Conservation (phyloP, 768 basidiomycete genomes). For the Tylopilus vinaceipallidus region DNA sequence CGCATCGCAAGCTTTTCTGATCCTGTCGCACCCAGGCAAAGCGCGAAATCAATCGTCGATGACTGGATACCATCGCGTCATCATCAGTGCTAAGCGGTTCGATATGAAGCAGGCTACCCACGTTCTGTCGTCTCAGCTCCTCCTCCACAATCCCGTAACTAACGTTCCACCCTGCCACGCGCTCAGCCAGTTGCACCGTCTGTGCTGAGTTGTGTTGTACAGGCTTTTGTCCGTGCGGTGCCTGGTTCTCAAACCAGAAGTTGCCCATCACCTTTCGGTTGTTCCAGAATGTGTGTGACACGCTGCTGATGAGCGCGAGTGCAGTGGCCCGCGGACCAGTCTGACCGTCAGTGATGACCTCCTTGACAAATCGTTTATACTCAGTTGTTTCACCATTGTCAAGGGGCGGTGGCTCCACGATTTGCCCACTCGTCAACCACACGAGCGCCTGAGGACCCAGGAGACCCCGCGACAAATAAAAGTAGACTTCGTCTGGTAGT, state of each 20-base stretch:
- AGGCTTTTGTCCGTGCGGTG: slow-evolving; percentile 50
- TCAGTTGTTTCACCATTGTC: slow-evolving; percentile 96
- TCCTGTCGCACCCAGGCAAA: slow-evolving; percentile 90
- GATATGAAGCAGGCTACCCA: slow-evolving; percentile 42
- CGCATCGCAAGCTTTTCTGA: slow-evolving; percentile 76
- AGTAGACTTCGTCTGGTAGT: slow-evolving; percentile 95
- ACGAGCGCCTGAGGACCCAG: slow-evolving; percentile 86
- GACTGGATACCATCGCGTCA: slow-evolving; percentile 53
- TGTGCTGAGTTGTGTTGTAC: slow-evolving; percentile 73
- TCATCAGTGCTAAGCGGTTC: slow-evolving; percentile 28
- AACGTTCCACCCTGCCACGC: slow-evolving; percentile 89
- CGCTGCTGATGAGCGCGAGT: slow-evolving; percentile 82
- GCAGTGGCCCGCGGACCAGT: slow-evolving; percentile 92
- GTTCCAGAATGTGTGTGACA: slow-evolving; percentile 78
- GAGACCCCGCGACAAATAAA: slow-evolving; percentile 91
- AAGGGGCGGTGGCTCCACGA: slow-evolving; percentile 83
- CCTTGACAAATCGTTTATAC: slow-evolving; percentile 92
- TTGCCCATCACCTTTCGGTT: slow-evolving; percentile 66
- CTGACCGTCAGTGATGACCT: slow-evolving; percentile 92
- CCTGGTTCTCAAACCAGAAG: slow-evolving; percentile 72
- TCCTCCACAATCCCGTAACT: slow-evolving; percentile 83
- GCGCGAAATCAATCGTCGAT: slow-evolving; percentile 93
- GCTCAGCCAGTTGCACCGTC: slow-evolving; percentile 84
- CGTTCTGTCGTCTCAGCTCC: slow-evolving; percentile 94
- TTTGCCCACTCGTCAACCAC: slow-evolving; percentile 89